These are phyloP conservation scores for Plasmodium yoelii DNA, from an alignment of 169 alveolate species.

Conservation along the genomic window DNA sequence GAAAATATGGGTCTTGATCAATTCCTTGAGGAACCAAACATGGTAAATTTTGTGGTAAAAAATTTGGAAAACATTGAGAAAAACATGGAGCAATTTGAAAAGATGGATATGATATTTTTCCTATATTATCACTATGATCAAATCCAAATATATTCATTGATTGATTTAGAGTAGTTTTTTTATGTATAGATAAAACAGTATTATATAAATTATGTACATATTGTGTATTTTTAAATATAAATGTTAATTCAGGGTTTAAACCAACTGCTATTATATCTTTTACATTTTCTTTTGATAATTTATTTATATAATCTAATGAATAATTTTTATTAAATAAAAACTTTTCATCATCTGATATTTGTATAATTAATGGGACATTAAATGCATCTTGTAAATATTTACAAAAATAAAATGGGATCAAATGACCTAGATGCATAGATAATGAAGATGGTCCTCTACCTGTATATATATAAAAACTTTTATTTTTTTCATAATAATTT, in stretches of 20 bases:
- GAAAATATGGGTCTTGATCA: conserved; percentile 99
- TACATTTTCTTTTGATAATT: conserved; percentile 95
- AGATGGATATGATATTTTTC: conserved; percentile 97
- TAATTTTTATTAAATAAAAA: conserved; percentile 95
- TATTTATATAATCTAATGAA: conserved; percentile 89
- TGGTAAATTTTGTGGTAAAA: conserved; percentile 92
- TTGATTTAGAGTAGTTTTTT: conserved; percentile 95
- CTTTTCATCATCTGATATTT: conserved; percentile 99
- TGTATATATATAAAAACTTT: conserved; percentile 96
- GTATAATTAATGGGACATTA: conserved; percentile 98
- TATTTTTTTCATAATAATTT: conserved; percentile 94
- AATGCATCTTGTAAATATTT: conserved; percentile 96
- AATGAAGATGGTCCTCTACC: conserved; percentile 99
- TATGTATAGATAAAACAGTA: conserved; percentile 94
- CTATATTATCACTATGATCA: conserved; percentile 93
- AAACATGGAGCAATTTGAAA: conserved; percentile 97
- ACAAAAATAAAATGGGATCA: conserved; percentile 98
- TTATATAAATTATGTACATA: conserved; percentile 93
- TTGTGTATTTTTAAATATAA: conserved; percentile 95
- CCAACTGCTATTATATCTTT: conserved; percentile 99
- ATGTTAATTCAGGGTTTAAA: conserved; percentile 97
- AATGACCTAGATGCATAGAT: conserved; percentile 98
- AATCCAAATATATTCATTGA: conserved; percentile 95
- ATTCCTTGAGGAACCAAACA: conserved; percentile 98
- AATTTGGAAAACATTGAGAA: conserved; percentile 95